phyloP scores from a whole-genome alignment of 306 rosid genomes.

The Leucaena leucocephala region DNA sequence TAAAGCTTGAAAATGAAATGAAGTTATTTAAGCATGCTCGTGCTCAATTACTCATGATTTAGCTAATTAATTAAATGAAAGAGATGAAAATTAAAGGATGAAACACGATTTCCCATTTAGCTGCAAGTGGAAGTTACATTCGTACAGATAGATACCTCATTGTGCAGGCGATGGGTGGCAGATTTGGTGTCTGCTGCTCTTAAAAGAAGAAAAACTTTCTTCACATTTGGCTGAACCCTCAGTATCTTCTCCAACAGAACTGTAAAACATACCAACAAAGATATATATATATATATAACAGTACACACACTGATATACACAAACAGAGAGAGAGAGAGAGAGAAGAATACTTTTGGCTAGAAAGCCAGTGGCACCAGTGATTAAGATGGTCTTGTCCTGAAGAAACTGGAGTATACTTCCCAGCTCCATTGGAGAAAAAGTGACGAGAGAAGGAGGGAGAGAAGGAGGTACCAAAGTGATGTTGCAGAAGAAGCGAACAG shows the following conservation, averaged over 20 bases:
- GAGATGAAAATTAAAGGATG: not conserved
- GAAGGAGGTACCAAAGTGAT: conserved; percentile 15
- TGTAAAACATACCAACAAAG: conserved; percentile 35
- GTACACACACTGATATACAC: no score
- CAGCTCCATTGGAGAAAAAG: conserved; percentile 64
- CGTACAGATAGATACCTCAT: conserved; percentile 53
- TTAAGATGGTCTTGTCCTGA: conserved; percentile 58
- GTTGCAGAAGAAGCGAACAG: conserved; percentile 4
- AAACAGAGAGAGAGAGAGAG: not conserved
- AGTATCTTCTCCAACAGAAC: conserved; percentile 87
- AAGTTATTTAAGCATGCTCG: not conserved
- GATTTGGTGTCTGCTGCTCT: conserved; percentile 68
- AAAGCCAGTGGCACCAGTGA: conserved; percentile 85
- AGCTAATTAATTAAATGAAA: not conserved
- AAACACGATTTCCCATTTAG: not conserved
- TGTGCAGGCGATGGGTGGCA: conserved; percentile 64
- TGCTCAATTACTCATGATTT: no score
- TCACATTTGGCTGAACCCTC: conserved; percentile 82
- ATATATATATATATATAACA: not conserved
- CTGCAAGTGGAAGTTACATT: not conserved
- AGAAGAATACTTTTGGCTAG: conserved; percentile 61
- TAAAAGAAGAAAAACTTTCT: conserved; percentile 76
- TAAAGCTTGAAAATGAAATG: conserved; percentile 11
- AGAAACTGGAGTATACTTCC: conserved; percentile 66
- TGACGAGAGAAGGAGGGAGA: not conserved